These are phyloP conservation scores for Coleophoma eucalyptorum DNA, from an alignment of 2,329 filamentous ascomycete species.

Conservation along the genomic window DNA sequence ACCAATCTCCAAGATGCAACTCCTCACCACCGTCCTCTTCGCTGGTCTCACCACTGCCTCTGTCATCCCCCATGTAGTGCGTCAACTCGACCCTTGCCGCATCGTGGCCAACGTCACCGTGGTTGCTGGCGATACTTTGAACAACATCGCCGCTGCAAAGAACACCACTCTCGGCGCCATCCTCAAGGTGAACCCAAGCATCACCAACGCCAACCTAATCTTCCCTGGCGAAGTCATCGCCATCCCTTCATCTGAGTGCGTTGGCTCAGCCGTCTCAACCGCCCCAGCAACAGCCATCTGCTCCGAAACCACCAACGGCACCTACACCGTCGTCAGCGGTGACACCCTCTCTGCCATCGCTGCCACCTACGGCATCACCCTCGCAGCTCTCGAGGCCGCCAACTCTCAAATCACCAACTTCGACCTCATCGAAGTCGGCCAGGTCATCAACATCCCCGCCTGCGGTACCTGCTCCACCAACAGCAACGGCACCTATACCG, in stretches of 20 bases:
- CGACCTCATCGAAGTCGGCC: not conserved
- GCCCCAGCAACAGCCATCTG: not conserved
- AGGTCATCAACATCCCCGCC: not conserved
- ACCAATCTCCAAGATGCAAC: not conserved
- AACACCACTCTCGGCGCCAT: not conserved
- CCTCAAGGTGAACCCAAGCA: not conserved
- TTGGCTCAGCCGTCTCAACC: not conserved
- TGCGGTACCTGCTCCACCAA: not conserved
- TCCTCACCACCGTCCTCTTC: not conserved
- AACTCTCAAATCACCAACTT: constrained; percentile 4
- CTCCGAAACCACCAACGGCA: not conserved
- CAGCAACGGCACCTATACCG: not conserved
- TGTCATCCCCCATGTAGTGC: not conserved
- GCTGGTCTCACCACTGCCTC: not conserved
- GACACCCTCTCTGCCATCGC: constrained; percentile 3
- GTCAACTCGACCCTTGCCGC: not conserved
- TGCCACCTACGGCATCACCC: not conserved
- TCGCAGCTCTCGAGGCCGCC: not conserved
- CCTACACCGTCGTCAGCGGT: constrained; percentile 2
- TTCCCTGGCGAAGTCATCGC: not conserved
- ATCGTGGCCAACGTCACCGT: not conserved
- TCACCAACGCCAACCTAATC: not conserved
- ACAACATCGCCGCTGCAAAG: not conserved
- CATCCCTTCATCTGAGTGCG: not conserved
- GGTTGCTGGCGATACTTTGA: not conserved